These are phyloP conservation scores for Ustulina deusta DNA, from an alignment of 2,329 filamentous ascomycete species.

Conservation along the genomic window DNA sequence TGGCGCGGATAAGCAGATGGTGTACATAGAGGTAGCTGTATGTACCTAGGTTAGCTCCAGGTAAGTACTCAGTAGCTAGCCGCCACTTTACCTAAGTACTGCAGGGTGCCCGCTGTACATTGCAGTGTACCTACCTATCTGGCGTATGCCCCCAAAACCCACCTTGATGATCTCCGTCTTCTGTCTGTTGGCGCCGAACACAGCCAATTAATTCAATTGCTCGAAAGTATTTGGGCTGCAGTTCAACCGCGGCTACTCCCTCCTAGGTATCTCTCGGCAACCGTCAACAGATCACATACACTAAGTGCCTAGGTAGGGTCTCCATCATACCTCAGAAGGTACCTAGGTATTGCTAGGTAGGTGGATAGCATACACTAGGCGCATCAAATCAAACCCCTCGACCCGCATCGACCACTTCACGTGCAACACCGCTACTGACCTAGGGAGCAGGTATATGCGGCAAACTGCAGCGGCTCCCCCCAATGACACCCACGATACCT, in stretches of 20 bases:
- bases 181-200: slow-evolving; percentile 5
- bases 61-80: not conserved
- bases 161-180: slow-evolving; percentile 3
- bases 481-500: not conserved
- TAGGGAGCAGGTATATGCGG: not conserved
- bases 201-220: slow-evolving; percentile 24
- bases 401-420: slow-evolving; percentile 10
- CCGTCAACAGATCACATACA: too few species aligned
- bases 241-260: slow-evolving; percentile 1
- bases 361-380: too few species aligned
- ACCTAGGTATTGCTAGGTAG: not conserved
- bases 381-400: slow-evolving; percentile 1
- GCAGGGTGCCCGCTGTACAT: too few species aligned
- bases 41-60: too few species aligned
- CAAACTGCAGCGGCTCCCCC: not conserved
- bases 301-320: too few species aligned
- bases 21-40: not conserved
- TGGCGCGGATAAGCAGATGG: not conserved
- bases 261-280: not conserved
- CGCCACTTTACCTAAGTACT: not conserved
- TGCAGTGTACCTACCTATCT: not conserved
- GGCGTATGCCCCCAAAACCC: not conserved
- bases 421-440: slow-evolving; percentile 1
- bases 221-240: slow-evolving; percentile 29
- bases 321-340: too few species aligned